Evolutionary conservation across 1,139 yeast species (phyloP), one percentile per base, ranked within the genome.

Genomic region (Yamadazyma pseudoaaseri): DNA sequence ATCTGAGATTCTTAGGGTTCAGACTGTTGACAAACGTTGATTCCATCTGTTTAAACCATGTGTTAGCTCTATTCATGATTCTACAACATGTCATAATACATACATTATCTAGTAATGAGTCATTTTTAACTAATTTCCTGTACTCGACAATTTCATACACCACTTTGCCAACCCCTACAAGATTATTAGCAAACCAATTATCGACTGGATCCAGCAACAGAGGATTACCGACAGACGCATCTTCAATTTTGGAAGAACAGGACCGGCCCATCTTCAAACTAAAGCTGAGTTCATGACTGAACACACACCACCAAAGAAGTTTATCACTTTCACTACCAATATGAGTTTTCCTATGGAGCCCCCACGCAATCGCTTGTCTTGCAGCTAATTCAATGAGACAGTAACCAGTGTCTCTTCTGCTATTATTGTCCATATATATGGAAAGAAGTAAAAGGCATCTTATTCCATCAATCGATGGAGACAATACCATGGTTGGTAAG

Each of bases 361-460:
- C 76, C 12, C 70, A 45, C 13, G 73, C 58, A 17, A 62, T 56
- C 1, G 70, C 63, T 44, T 69, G 76, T 33, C 70, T 50, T 3
- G 64, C 58, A 8, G 73, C 73, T 27, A 66, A 39, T 23, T 70
- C 68, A 5, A 45, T 20, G 27, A 70, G 42, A 36, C 68, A 61
- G 56, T 69, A 70, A 0, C 71, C 68, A 26, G 69, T 60, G 35
- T 70, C 75, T 38, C 73, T 56, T 27, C 65, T 64, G 38, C 60
- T 64, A 17, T 57, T 58, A 33, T 69, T 56, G 25, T 66, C 65
- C 26, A 67, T 42, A 45, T 66, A 63, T n/a, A 65, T 54, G 0
- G 73, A 58, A 18, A 68, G 52, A 18, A 68, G 42, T 30, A 62
- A 56, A 9, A 69, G 41, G 13, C 66, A 51, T 26, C 70, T 51